phyloP scores from a whole-genome alignment of 768 basidiomycete genomes.

The Scleroderma citrinum region DNA sequence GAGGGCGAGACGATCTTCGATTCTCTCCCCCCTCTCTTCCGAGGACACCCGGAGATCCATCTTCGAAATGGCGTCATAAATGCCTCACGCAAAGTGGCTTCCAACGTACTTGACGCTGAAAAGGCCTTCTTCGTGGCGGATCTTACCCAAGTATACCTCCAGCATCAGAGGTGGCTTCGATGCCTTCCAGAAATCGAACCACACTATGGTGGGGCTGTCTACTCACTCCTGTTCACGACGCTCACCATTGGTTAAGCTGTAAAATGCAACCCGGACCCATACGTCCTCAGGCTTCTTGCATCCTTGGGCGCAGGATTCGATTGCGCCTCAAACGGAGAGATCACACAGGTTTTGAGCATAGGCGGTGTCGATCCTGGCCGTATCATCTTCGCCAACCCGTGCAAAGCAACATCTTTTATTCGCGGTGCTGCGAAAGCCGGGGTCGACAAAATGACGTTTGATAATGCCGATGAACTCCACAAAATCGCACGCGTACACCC shows the following conservation, averaged over 20 bases:
- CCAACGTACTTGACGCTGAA: conserved; percentile 69
- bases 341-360: conserved; percentile 67
- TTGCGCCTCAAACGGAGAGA: conserved; percentile 94
- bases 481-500: conserved; percentile 85
- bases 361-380: conserved; percentile 71
- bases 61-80: conserved; percentile 73
- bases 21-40: conserved; percentile 58
- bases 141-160: conserved; percentile 78
- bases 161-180: conserved; percentile 76
- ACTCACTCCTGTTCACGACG: conserved; percentile 19
- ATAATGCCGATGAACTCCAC: conserved; percentile 93
- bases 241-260: conserved; percentile 53
- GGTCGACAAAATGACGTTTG: conserved; percentile 96
- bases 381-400: conserved; percentile 98
- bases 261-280: conserved; percentile 98
- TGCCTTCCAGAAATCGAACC: conserved; percentile 84
- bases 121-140: conserved; percentile 97
- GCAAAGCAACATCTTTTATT: conserved; percentile 93
- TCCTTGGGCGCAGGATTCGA: conserved; percentile 92
- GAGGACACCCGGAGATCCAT: conserved; percentile 68
- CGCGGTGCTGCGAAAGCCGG: conserved; percentile 73
- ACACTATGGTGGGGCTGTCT: conserved; percentile 70
- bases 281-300: conserved; percentile 85
- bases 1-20: conserved; percentile 49
- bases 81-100: conserved; percentile 45